These are phyloP conservation scores for Stropharia rugosoannulata DNA, from an alignment of 768 basidiomycete species.

Conservation along the genomic window DNA sequence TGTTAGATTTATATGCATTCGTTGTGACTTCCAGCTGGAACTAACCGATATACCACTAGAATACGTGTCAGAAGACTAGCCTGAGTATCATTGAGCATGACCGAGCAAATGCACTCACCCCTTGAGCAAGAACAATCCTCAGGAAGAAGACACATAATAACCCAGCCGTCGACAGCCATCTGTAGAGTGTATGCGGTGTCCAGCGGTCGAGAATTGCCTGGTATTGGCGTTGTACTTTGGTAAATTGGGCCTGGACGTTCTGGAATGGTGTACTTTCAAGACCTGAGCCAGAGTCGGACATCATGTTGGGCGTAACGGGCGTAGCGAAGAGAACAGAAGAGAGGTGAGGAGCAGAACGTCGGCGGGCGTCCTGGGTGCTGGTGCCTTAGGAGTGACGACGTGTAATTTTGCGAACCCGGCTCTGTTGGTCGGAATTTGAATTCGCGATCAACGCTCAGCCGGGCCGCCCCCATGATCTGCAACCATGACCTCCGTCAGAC, in stretches of 20 bases:
- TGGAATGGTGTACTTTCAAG: constrained; percentile 47
- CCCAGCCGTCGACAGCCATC: constrained; percentile 81
- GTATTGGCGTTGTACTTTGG: constrained; percentile 71
- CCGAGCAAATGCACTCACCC: constrained; percentile 53
- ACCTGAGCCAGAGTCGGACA: constrained; percentile 47
- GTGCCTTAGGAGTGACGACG: constrained; percentile 12
- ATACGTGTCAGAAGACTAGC: constrained; percentile 12
- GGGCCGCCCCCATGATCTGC: not conserved
- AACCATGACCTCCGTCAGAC: constrained; percentile 31
- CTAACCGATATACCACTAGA: constrained; percentile 91
- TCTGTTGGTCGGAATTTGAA: constrained; percentile 29
- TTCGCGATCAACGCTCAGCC: not conserved
- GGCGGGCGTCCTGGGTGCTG: constrained; percentile 14
- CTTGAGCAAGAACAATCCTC: constrained; percentile 85
- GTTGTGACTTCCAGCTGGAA: constrained; percentile 16
- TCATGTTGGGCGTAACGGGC: constrained; percentile 39
- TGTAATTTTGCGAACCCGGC: constrained; percentile 19
- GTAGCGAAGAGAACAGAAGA: constrained; percentile 9
- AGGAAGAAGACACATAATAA: constrained; percentile 77
- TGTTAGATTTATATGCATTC: constrained; percentile 1
- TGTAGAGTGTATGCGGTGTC: constrained; percentile 86
- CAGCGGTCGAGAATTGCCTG: constrained; percentile 89
- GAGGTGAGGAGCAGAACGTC: constrained; percentile 14
- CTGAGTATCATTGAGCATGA: not conserved
- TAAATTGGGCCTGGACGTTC: constrained; percentile 44